These are phyloP conservation scores for Agaricales sp. DNA, from an alignment of 1,284 basidiomycete genomes.

Conservation along the genomic window DNA sequence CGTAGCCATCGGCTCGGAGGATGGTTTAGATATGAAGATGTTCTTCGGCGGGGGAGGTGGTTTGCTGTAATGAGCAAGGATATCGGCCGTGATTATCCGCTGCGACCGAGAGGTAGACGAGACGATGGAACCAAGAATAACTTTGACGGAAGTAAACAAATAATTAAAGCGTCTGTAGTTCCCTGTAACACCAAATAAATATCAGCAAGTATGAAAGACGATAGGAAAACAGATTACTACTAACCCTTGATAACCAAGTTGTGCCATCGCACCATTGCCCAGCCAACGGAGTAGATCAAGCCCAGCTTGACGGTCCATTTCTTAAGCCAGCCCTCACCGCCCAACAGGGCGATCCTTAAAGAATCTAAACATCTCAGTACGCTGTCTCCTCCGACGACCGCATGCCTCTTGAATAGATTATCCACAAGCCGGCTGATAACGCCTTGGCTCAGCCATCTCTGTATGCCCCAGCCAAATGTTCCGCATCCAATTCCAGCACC, in stretches of 20 bases:
- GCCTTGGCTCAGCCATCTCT: slow-evolving; percentile 2
- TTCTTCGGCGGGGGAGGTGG: slow-evolving; percentile 26
- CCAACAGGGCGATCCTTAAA: background rate
- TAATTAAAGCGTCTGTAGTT: slow-evolving; percentile 27
- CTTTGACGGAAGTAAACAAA: slow-evolving; percentile 25
- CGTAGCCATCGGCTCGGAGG: too few species aligned
- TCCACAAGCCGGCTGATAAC: slow-evolving; percentile 3
- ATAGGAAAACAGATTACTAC: slow-evolving; percentile 10
- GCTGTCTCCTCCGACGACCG: slow-evolving; percentile 8
- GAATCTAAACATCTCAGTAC: slow-evolving; percentile 10
- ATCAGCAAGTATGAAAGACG: slow-evolving; percentile 3
- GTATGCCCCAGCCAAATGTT: slow-evolving; percentile 10
- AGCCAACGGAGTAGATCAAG: slow-evolving; percentile 21
- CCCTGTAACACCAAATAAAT: slow-evolving; percentile 14
- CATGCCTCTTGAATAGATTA: slow-evolving; percentile 4
- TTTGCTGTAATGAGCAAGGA: slow-evolving; percentile 21
- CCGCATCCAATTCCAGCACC: slow-evolving; percentile 23
- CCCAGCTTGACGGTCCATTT: slow-evolving; percentile 12
- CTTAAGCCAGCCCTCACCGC: background rate
- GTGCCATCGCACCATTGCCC: slow-evolving; percentile 36
- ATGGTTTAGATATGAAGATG: slow-evolving; percentile 25
- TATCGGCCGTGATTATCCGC: slow-evolving; percentile 9
- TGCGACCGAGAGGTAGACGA: slow-evolving; percentile 19
- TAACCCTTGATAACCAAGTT: slow-evolving; percentile 28
- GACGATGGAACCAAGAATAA: too few species aligned